Percentiles rank a stretch among this genome's conserved stretches.
phyloP scores from a whole-genome alignment of 768 basidiomycete genomes.

The Lactarius tabidus region DNA sequence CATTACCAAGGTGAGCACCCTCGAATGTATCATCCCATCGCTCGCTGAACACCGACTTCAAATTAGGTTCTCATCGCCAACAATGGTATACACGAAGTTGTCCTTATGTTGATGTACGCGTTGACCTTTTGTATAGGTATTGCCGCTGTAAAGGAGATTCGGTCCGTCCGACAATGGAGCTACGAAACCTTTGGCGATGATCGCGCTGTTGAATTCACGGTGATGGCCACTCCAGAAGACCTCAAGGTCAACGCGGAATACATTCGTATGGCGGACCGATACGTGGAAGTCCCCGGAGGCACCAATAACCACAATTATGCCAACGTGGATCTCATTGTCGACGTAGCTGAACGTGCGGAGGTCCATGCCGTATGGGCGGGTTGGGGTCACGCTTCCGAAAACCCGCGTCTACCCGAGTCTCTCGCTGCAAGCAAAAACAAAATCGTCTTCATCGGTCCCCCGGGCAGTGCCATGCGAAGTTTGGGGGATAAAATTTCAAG shows the following conservation, averaged over 20 bases:
- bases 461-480: constrained; percentile 98
- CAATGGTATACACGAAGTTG: constrained; percentile 60
- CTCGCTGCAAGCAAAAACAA: constrained; percentile 89
- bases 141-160: constrained; percentile 98
- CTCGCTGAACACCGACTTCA: constrained; percentile 2
- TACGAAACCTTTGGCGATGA: constrained; percentile 99
- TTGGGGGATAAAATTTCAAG: constrained; percentile 99
- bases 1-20: constrained; percentile 81
- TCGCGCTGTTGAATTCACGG: constrained; percentile 95
- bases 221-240: constrained; percentile 99
- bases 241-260: constrained; percentile 99
- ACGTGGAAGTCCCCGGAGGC: constrained; percentile 97
- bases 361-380: constrained; percentile 99
- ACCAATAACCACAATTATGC: constrained; percentile 99
- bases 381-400: constrained; percentile 99
- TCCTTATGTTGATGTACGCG: background rate
- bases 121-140: constrained; percentile 59
- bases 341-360: constrained; percentile 93
- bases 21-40: background rate
- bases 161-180: constrained; percentile 98
- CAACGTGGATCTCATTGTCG: constrained; percentile 98
- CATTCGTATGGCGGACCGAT: constrained; percentile 99
- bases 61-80: constrained; percentile 96
- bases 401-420: constrained; percentile 92
- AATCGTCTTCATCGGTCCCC: constrained; percentile 98